A percentile compares a stretch with the other conserved stretches of the same genome.
phyloP scores from a whole-genome alignment of 306 rosid genomes.

The Crotalaria pallida region DNA sequence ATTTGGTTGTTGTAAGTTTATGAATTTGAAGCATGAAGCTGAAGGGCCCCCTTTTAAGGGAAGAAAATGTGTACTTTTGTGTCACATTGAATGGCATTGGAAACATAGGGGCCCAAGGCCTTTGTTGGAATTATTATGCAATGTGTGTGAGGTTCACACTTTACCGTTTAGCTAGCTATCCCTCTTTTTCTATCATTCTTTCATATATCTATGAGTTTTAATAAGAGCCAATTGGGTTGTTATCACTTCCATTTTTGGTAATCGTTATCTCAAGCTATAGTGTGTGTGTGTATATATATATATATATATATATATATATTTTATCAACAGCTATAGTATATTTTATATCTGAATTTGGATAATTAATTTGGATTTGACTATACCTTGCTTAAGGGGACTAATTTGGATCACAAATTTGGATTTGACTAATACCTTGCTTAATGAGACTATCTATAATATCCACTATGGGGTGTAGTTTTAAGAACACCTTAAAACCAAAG shows the following conservation, averaged over 20 bases:
- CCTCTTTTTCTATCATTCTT: neutral
- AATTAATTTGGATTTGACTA: too few relatives aligned
- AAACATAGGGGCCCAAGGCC: neutral
- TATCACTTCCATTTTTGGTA: conserved; percentile 3
- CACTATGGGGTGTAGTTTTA: too few relatives aligned
- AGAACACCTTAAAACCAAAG: too few relatives aligned
- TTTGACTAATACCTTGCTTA: neutral
- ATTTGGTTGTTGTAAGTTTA: conserved; percentile 19
- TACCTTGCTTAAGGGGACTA: too few relatives aligned
- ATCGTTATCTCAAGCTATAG: neutral
- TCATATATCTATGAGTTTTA: neutral
- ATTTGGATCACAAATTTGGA: neutral
- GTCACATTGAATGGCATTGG: conserved; percentile 16
- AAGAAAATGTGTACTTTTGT: neutral
- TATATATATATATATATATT: too few relatives aligned
- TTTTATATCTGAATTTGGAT: too few relatives aligned
- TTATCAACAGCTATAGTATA: too few relatives aligned
- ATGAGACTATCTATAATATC: too few relatives aligned
- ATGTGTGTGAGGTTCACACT: neutral
- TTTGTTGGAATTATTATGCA: neutral
- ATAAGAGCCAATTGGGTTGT: neutral
- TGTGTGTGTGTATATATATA: too few relatives aligned
- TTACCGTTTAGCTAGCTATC: neutral
- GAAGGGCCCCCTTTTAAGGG: conserved; percentile 20
- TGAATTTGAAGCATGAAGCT: neutral